A percentile compares a stretch with the other conserved stretches of the same genome.
Conservation (phyloP, 2,329 filamentous ascomycete genomes). For the Aspergillus floridensis region DNA sequence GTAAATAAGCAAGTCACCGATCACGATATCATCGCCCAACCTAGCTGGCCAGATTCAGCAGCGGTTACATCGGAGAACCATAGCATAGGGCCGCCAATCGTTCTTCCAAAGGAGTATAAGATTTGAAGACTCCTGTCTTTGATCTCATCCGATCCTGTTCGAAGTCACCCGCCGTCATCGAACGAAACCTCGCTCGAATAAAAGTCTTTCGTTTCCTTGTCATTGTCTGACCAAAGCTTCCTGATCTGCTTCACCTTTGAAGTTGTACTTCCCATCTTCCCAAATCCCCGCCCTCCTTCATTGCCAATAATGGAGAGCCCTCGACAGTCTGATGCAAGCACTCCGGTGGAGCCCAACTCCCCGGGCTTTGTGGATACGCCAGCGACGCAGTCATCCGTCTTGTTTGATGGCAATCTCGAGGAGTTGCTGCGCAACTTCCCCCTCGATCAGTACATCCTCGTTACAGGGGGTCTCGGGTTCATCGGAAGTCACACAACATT, state of each 20-base stretch:
- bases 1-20: constrained; percentile 22
- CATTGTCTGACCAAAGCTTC: constrained; percentile 9
- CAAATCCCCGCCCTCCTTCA: constrained; percentile 10
- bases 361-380: constrained; percentile 40
- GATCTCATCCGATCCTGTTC: constrained; percentile 3
- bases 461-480: constrained; percentile 43
- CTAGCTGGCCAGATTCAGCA: constrained; percentile 13
- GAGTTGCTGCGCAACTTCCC: constrained; percentile 42
- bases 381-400: constrained; percentile 44
- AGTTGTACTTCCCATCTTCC: neutral
- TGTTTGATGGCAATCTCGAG: constrained; percentile 46
- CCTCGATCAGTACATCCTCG: constrained; percentile 43
- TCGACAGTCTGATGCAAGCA: constrained; percentile 30
- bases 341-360: constrained; percentile 31
- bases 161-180: constrained; percentile 14
- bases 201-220: constrained; percentile 13
- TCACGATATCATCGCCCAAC: constrained; percentile 21
- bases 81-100: constrained; percentile 9
- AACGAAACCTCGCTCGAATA: constrained; percentile 2
- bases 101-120: constrained; percentile 20
- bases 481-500: constrained; percentile 45
- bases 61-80: constrained; percentile 23
- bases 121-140: constrained; percentile 21
- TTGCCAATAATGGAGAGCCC: constrained; percentile 29
- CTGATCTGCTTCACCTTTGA: constrained; percentile 10